Conservation (phyloP, 2,329 filamentous ascomycete species). For the Aspergillus quadrilineatus region DNA sequence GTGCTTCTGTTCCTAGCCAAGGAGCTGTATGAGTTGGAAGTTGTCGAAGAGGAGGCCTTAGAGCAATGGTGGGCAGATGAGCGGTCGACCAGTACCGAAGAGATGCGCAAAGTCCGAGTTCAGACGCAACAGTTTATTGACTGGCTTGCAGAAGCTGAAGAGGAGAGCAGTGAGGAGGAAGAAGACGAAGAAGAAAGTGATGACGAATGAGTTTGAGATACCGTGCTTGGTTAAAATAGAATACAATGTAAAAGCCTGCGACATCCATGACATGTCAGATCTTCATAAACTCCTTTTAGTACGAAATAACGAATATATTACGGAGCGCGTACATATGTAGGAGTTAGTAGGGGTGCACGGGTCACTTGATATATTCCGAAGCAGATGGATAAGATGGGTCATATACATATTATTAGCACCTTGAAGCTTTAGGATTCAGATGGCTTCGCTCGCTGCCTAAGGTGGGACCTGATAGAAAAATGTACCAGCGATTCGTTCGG, state of each 20-base stretch:
- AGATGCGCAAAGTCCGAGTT: slow-evolving; percentile 67
- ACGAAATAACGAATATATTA: no score
- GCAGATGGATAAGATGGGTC: no score
- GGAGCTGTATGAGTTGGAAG: slow-evolving; percentile 78
- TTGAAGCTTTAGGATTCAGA: no score
- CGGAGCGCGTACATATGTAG: no score
- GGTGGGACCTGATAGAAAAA: no score
- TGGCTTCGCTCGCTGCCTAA: no score
- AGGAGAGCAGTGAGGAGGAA: slow-evolving; percentile 64
- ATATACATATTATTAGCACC: no score
- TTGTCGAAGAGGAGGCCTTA: slow-evolving; percentile 86
- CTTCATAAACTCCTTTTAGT: no score
- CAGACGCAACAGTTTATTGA: slow-evolving; percentile 79
- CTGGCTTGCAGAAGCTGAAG: slow-evolving; percentile 75
- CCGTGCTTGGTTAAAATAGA: neutral
- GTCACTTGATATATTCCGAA: no score
- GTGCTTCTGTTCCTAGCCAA: slow-evolving; percentile 78
- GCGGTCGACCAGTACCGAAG: slow-evolving; percentile 65
- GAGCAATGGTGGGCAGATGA: slow-evolving; percentile 83
- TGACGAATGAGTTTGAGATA: slow-evolving; percentile 17
- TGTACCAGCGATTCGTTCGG: no score
- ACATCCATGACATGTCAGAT: neutral
- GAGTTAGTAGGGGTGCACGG: no score
- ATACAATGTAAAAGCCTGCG: neutral
- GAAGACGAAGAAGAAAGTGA: slow-evolving; percentile 28